Percentiles rank a stretch among this genome's conserved stretches.
phyloP scores from a whole-genome alignment of 2,329 filamentous ascomycete species.

The Neurospora sp. region DNA sequence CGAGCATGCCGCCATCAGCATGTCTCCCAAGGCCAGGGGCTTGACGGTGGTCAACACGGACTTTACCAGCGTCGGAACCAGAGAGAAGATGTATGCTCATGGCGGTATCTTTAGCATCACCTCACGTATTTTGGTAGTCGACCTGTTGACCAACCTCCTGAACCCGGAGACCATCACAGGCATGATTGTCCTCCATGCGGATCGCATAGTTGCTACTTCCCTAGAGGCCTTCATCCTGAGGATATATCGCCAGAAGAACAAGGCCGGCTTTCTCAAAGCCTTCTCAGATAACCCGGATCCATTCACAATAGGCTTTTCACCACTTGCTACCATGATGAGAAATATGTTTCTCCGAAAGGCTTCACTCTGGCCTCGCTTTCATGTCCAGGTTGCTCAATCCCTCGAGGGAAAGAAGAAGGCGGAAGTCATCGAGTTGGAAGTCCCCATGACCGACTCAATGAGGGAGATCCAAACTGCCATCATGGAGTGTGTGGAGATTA shows the following conservation, averaged over 20 bases:
- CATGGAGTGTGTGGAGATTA: slow-evolving; percentile 91
- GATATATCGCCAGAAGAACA: slow-evolving; percentile 91
- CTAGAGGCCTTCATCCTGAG: slow-evolving; percentile 91
- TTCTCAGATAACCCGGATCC: slow-evolving; percentile 92
- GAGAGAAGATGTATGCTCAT: slow-evolving; percentile 83
- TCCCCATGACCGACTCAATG: slow-evolving; percentile 94
- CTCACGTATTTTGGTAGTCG: slow-evolving; percentile 87
- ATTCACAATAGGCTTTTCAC: slow-evolving; percentile 80
- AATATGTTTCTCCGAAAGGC: slow-evolving; percentile 85
- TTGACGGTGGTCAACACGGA: slow-evolving; percentile 92
- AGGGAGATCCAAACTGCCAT: slow-evolving; percentile 86
- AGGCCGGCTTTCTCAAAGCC: slow-evolving; percentile 85
- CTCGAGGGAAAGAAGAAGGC: slow-evolving; percentile 87
- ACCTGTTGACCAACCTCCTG: slow-evolving; percentile 76
- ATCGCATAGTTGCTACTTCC: slow-evolving; percentile 76
- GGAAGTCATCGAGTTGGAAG: slow-evolving; percentile 93
- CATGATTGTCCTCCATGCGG: slow-evolving; percentile 78
- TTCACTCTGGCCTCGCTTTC: slow-evolving; percentile 87
- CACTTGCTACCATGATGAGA: slow-evolving; percentile 80
- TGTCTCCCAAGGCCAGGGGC: slow-evolving; percentile 70
- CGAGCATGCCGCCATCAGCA: slow-evolving; percentile 88
- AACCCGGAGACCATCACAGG: slow-evolving; percentile 80
- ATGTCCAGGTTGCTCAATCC: slow-evolving; percentile 79
- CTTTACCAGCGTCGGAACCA: slow-evolving; percentile 71
- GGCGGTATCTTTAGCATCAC: slow-evolving; percentile 95